A percentile compares a stretch with the other conserved stretches of the same genome.
These are phyloP conservation scores for Zoysia pacifica DNA, from an alignment of 176 grass and related monocot species.

Conservation along the genomic window DNA sequence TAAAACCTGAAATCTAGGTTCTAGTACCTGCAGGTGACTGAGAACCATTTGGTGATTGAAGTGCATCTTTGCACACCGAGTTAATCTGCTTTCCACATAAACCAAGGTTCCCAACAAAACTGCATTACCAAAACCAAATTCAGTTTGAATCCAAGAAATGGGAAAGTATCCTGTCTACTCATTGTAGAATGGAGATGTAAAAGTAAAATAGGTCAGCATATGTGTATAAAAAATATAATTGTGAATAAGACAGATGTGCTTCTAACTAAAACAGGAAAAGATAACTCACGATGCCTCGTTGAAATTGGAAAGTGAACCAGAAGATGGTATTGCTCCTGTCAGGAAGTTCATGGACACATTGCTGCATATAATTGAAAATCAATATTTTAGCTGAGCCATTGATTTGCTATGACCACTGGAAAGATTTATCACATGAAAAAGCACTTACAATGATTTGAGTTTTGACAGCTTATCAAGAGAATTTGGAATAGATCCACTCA, in stretches of 20 bases:
- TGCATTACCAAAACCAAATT: constrained; percentile 40
- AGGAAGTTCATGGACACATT: constrained; percentile 99
- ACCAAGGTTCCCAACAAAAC: constrained; percentile 77
- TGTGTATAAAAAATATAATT: not conserved
- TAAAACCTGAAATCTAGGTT: not conserved
- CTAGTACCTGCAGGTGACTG: constrained; percentile 56
- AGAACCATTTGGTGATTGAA: constrained; percentile 57
- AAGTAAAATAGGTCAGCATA: not conserved
- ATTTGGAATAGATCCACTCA: constrained; percentile 83
- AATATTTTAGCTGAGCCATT: not conserved
- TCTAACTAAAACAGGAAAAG: constrained; percentile 6
- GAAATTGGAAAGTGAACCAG: constrained; percentile 70
- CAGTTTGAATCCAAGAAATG: constrained; percentile 28
- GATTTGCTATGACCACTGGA: constrained; percentile 5
- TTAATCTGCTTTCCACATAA: constrained; percentile 94
- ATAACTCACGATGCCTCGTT: constrained; percentile 91
- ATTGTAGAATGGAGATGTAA: not conserved
- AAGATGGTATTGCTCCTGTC: constrained; percentile 78
- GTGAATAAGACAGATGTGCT: not conserved
- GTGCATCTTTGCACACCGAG: constrained; percentile 80
- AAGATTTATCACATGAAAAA: constrained; percentile 38
- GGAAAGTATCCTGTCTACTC: constrained; percentile 5
- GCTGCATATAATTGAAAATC: constrained; percentile 58
- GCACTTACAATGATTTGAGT: constrained; percentile 83
- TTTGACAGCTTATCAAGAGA: constrained; percentile 84